Base-by-base conservation (phyloP, 2,329 filamentous ascomycete genomes). In the Magnaporthales sp. region DNA sequence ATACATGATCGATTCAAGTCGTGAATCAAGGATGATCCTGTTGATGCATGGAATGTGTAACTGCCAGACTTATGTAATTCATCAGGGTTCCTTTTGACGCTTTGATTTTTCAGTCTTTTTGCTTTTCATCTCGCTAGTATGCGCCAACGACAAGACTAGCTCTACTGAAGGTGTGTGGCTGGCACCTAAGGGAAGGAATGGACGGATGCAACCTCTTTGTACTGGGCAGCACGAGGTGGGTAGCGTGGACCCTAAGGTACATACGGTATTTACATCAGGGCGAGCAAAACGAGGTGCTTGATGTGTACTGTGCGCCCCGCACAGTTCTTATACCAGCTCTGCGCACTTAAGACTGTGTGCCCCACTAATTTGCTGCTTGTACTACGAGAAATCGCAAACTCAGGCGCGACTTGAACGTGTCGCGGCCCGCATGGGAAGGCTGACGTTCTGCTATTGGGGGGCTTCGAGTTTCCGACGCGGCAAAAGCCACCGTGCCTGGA, bases 401-500 rank as follows among this genome's bases (percentile, higher is more conserved):
- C 38, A 51, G 38, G 38, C 38, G 38, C 38, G 38, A 51, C 38
- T n/a, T 51, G 38, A 51, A 8, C 38, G 38, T 51, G 38, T 51
- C 38, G 38, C 38, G 38, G 38, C 38, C 38, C 38, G 38, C 24
- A 60, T 26, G 24, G 24, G 9, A 60, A 60, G 56, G 56, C 56
- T 60, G 26, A 60, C 56, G 13, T 27, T 58, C n/a, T 22, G 24
- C n/a, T 58, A 27, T 22, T 51, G 38, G 38, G 38, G 32, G 38
- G 38, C 38, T n/a, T 51, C 38, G 19, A 51, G 15, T 51, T 58
- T 27, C 15, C 24, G 56, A 60, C 56, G 56, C 56, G 56, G 56
- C 56, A 60, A 60, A 60, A 60, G 56, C 56, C 56, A 60, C 56
- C 56, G 54, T 60, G 56, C 56, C 15, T 60, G 56, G 22, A 60